Evolutionary conservation across 192 early-diverging fungal genomes (phyloP).

Genomic region (Rhizophlyctis rosea): DNA sequence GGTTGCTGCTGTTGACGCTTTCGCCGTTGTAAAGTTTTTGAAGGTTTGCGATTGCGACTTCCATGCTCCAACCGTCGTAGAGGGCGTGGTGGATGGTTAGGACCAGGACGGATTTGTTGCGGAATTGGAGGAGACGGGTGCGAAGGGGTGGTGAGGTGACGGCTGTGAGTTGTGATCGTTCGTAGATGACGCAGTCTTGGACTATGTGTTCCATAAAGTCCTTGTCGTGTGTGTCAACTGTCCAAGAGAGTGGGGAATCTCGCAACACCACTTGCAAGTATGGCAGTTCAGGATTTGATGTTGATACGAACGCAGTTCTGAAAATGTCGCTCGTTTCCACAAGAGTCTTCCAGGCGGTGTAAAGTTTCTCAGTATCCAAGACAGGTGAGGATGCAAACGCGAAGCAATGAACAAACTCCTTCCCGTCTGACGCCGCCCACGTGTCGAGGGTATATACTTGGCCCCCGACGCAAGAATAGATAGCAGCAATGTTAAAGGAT

Average conservation of each 20-base stretch:
- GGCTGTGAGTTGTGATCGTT: neutral
- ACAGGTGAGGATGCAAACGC: no score
- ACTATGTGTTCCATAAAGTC: neutral
- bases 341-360: slow-evolving; percentile 4
- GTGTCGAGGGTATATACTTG: slow-evolving; percentile 13
- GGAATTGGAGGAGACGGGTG: neutral
- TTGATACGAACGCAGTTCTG: slow-evolving; percentile 11
- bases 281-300: neutral
- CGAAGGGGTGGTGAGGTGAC: slow-evolving; percentile 3
- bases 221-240: neutral
- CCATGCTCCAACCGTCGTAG: slow-evolving; percentile 36
- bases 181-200: neutral
- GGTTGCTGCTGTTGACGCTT: no score
- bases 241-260: neutral
- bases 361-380: neutral
- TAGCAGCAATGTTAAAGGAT: no score
- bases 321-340: slow-evolving; percentile 1
- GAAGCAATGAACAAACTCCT: slow-evolving; percentile 11
- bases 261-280: slow-evolving; percentile 8
- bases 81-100: slow-evolving; percentile 31
- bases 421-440: neutral
- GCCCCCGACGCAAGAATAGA: no score
- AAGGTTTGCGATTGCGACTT: slow-evolving; percentile 15
- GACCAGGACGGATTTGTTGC: slow-evolving; percentile 3
- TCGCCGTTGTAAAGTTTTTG: neutral